phyloP scores from a whole-genome alignment of 345 rosid species.

The sweet orange (Citrus sinensis) region DVS_A1.0 CM039163.1:45301001-45301500 shows the following conservation, averaged over 20 bases:
- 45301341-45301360: conserved; percentile 60
- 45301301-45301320: conserved; percentile 16
- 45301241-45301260: conserved; percentile 15
- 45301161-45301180: conserved; percentile 44
- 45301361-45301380: conserved; percentile 69
- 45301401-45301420: conserved; percentile 61
- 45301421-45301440: conserved; percentile 67
- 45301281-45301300: conserved; percentile 22
- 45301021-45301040: conserved; percentile 54
- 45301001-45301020: conserved; percentile 62
- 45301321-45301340: conserved; percentile 25
- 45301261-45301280: conserved; percentile 58
- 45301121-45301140: conserved; percentile 63
- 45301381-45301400: conserved; percentile 70
- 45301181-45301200: conserved; percentile 61
- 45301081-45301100: conserved; percentile 29
- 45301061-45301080: conserved; percentile 40
- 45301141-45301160: conserved; percentile 45
- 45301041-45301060: conserved; percentile 30
- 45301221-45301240: conserved; percentile 12
- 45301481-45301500: conserved; percentile 33
- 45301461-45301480: conserved; percentile 26
- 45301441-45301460: conserved; percentile 61
- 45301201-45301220: conserved; percentile 1
- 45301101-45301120: conserved; percentile 55